Evolutionary conservation across 306 rosid species (phyloP), one percentile per base, ranked within the genome.

Genomic region (Ceratonia siliqua): DNA sequence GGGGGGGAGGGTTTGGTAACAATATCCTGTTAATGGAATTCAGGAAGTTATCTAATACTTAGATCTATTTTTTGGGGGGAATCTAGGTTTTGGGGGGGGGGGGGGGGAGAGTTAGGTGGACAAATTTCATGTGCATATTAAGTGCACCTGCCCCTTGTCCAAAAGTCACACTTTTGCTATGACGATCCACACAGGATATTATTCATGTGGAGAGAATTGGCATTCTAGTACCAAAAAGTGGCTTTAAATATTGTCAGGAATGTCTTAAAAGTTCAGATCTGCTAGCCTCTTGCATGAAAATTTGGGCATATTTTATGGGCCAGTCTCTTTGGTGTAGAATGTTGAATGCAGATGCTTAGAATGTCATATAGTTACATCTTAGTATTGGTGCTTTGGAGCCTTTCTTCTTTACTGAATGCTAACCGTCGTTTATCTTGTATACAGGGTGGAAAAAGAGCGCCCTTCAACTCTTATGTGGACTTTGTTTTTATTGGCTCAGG

Each of bases 401-500:
- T 6, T 63, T 78, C 70, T 56, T 62, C 76, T 72, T 15, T 76
- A 45, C 41, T 81, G 67, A 59, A 70, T 48, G 52, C 48, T 64
- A 56, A 25, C 22, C 30, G 18, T 52, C 42, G 46, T 59, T 79
- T 67, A 63, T 58, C 18, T 62, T 68, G 68, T 53, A 30, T 83
- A 56, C 85, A 95, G 99, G 68, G 81, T 32, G 12, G 91, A 92
- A 56, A 92, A 90, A 78, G 99, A 95, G 54, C 89, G 94, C 73
- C 97, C 99, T 81, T 95, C 99, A 59, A 90, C 99, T 68, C 98
- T 85, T 69, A 28, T 95, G 96, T 95, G 99, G 99, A 73, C 87
- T 55, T 85, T 95, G 83, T 95, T 92, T 83, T 84, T 95, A 57
- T 81, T 94, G 83, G 96, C 99, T 75, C 97, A 92, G 97, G 99